A percentile compares a stretch with the other conserved stretches of the same genome.
Evolutionary conservation across 1,139 yeast genomes (phyloP).

Genomic region (Kluyveromyces sp.): DNA sequence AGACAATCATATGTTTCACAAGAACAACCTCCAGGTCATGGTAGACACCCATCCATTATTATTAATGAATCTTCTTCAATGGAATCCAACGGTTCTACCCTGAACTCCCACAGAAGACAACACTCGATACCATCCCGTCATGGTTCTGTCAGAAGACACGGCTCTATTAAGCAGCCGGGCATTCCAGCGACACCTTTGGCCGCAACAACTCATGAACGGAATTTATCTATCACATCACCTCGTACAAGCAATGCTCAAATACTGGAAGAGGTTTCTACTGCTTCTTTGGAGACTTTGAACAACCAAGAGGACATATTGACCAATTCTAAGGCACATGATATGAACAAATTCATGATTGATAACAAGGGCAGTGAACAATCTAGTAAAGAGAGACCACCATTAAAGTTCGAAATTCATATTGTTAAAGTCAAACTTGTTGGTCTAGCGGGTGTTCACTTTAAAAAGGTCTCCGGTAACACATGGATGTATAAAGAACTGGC

Average conservation of each 20-base stretch:
- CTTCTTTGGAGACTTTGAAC: slow-evolving; percentile 54
- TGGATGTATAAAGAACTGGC: slow-evolving; percentile 96
- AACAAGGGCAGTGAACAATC: slow-evolving; percentile 14
- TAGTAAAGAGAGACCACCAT: slow-evolving; percentile 40
- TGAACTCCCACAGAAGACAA: slow-evolving; percentile 15
- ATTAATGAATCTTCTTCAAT: slow-evolving; percentile 13
- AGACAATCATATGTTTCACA: slow-evolving; percentile 17
- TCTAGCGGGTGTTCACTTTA: slow-evolving; percentile 89
- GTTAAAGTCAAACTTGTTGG: slow-evolving; percentile 90
- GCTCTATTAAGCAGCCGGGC: slow-evolving; percentile 24
- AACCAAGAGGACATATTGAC: slow-evolving; percentile 28
- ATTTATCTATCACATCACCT: slow-evolving; percentile 25
- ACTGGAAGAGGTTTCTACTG: slow-evolving; percentile 38
- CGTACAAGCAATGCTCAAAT: slow-evolving; percentile 14
- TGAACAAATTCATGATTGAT: slow-evolving; percentile 20
- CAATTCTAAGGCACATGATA: slow-evolving; percentile 26
- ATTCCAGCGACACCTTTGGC: slow-evolving; percentile 39
- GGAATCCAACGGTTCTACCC: slow-evolving; percentile 9
- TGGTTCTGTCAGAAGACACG: slow-evolving; percentile 22
- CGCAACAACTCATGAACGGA: slow-evolving; percentile 24
- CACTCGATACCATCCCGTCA: slow-evolving; percentile 19
- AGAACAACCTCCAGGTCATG: slow-evolving; percentile 9
- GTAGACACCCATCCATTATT: slow-evolving; percentile 12
- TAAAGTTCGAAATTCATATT: slow-evolving; percentile 85
- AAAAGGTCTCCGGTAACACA: slow-evolving; percentile 86